Evolutionary conservation across 192 early-diverging fungal genomes (phyloP).

Genomic region (Podila verticillata): DNA sequence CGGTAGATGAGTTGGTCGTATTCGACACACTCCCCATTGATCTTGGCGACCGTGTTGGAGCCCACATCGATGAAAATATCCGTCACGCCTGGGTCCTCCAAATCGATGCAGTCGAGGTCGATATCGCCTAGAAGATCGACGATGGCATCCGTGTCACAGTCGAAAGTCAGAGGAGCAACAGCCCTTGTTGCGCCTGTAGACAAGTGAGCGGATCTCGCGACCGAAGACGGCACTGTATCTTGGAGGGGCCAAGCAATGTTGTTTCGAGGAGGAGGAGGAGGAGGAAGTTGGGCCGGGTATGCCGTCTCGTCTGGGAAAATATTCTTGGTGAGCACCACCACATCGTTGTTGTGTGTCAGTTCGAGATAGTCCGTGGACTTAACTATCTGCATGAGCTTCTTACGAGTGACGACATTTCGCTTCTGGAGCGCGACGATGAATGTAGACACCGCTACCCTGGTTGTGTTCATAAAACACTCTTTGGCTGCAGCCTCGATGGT

Average conservation of each 20-base stretch:
- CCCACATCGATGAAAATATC: conserved; percentile 14
- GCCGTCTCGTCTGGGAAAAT: neutral
- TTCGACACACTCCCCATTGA: conserved; percentile 7
- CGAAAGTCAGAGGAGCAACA: conserved; percentile 4
- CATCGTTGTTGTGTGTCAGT: too few species aligned
- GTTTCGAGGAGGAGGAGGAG: neutral
- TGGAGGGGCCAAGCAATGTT: neutral
- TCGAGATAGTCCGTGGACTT: conserved; percentile 4
- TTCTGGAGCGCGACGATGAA: conserved; percentile 1
- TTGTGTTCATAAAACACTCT: neutral
- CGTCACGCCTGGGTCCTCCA: conserved; percentile 4
- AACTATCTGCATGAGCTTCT: neutral
- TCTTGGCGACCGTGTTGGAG: conserved; percentile 7
- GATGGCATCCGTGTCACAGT: conserved; percentile 7
- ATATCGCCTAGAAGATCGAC: neutral
- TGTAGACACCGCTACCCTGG: neutral
- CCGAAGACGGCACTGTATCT: too few species aligned
- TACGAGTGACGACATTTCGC: conserved; percentile 10
- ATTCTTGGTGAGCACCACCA: neutral
- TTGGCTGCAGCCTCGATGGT: neutral
- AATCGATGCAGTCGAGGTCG: conserved; percentile 2
- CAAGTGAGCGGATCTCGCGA: too few species aligned
- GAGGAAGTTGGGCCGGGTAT: too few species aligned
- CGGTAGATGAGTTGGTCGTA: neutral
- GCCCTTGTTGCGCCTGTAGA: neutral